phyloP scores from a whole-genome alignment of 179 eudicot genomes.

The Spergularia azorica region DNA sequence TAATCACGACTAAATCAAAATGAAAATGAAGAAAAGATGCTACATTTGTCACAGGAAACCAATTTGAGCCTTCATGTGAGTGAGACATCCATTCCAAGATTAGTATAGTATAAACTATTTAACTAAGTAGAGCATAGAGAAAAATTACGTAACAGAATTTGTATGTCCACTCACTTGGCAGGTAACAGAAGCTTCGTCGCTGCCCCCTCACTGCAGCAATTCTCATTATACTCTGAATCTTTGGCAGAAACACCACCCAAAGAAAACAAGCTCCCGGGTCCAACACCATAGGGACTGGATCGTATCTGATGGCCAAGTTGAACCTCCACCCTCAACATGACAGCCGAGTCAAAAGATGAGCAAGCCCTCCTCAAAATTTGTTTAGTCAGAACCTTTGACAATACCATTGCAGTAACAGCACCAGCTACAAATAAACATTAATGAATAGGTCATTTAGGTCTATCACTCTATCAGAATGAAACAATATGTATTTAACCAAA shows the following conservation, averaged over 20 bases:
- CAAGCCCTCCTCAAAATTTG: slow-evolving; percentile 23
- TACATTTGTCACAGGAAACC: neutral
- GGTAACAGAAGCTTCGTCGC: neutral
- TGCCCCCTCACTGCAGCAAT: slow-evolving; percentile 12
- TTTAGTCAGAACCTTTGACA: slow-evolving; percentile 25
- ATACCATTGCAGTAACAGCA: slow-evolving; percentile 18
- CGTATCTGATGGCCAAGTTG: slow-evolving; percentile 13
- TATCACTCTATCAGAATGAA: no score
- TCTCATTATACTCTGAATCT: slow-evolving; percentile 12
- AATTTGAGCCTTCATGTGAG: neutral
- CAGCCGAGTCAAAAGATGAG: slow-evolving; percentile 16
- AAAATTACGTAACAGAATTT: neutral
- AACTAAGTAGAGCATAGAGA: neutral
- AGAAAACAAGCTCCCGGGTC: slow-evolving; percentile 1
- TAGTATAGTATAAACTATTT: neutral
- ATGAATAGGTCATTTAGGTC: no score
- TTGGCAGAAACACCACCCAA: neutral
- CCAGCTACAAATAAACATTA: slow-evolving; percentile 2
- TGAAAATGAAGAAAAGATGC: neutral
- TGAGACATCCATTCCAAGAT: neutral
- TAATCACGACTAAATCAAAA: neutral
- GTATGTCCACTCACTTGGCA: slow-evolving; percentile 29
- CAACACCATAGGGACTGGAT: slow-evolving; percentile 7
- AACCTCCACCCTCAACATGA: slow-evolving; percentile 2
- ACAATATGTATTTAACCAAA: no score